These are phyloP conservation scores for Ganoderma leucocontextum DNA, from an alignment of 1,284 basidiomycete genomes.

Conservation along the genomic window DNA sequence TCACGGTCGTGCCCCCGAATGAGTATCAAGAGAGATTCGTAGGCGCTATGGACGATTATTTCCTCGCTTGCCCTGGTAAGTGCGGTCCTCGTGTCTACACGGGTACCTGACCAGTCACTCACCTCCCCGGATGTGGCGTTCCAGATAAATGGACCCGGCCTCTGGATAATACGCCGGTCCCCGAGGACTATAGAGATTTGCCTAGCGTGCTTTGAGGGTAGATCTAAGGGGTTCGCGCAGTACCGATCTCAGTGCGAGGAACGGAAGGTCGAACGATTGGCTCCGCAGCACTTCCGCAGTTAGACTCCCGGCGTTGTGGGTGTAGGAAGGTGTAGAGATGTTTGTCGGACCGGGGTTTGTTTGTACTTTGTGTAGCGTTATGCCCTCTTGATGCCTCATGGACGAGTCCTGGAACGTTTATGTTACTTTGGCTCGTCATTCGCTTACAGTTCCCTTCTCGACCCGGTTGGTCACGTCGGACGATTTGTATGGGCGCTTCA, in stretches of 20 bases:
- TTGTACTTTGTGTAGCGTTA: conserved; percentile 9
- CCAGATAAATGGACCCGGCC: conserved; percentile 50
- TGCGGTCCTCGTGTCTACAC: conserved; percentile 9
- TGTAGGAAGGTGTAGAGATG: neutral
- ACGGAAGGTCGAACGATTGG: neutral
- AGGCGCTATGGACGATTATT: conserved; percentile 72
- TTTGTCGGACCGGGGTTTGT: conserved; percentile 1
- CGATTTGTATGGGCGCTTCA: neutral
- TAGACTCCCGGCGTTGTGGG: neutral
- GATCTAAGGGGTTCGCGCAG: neutral
- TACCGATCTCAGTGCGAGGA: neutral
- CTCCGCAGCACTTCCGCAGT: conserved; percentile 14
- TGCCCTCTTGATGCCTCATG: neutral
- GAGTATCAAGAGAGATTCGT: conserved; percentile 79
- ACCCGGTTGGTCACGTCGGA: neutral
- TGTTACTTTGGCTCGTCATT: neutral
- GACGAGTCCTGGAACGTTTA: neutral
- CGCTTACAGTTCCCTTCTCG: neutral
- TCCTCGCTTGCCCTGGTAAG: conserved; percentile 74
- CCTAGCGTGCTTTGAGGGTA: conserved; percentile 43
- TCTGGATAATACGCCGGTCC: conserved; percentile 40
- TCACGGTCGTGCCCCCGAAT: conserved; percentile 74
- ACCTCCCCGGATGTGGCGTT: neutral
- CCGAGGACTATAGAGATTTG: conserved; percentile 38
- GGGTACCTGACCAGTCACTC: neutral